Conservation (phyloP, 192 early-diverging fungal species). For the Backusella psychrophila region DNA sequence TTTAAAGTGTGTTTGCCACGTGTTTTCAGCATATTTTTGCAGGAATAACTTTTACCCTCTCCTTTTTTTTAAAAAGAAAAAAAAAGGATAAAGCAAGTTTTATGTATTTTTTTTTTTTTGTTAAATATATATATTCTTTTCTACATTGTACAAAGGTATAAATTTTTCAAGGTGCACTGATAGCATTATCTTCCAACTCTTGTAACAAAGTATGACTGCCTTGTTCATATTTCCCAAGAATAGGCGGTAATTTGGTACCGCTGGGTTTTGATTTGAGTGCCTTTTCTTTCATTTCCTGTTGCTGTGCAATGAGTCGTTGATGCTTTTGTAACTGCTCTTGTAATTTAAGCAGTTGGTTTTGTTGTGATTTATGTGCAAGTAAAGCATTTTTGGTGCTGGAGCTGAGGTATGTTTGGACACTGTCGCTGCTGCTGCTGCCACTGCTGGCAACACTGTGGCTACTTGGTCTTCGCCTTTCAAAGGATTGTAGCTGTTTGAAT, state of each 20-base stretch:
- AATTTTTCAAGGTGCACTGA: background rate
- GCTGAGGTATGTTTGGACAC: background rate
- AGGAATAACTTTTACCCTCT: too few species aligned
- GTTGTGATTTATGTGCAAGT: slow-evolving; percentile 19
- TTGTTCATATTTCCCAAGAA: slow-evolving; percentile 6
- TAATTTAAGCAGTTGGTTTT: slow-evolving; percentile 9
- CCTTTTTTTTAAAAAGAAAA: too few species aligned
- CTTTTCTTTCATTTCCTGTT: slow-evolving; percentile 16
- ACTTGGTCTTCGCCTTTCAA: background rate
- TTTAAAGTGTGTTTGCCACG: background rate
- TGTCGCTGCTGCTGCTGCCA: background rate
- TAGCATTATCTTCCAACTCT: slow-evolving; percentile 10
- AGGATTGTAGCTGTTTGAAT: background rate
- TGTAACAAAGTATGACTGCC: background rate
- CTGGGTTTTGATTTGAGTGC: background rate
- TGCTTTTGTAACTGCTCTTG: slow-evolving; percentile 19
- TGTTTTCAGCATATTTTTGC: background rate
- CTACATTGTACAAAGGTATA: background rate
- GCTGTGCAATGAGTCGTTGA: slow-evolving; percentile 14
- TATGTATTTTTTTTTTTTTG: too few species aligned
- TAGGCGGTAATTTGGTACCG: slow-evolving; percentile 1
- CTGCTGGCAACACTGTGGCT: background rate
- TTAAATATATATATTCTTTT: too few species aligned
- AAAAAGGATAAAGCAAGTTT: too few species aligned
- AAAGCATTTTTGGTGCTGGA: slow-evolving; percentile 5